Conservation (phyloP, 495 filamentous ascomycete genomes). For the Neurospora sp. region DNA sequence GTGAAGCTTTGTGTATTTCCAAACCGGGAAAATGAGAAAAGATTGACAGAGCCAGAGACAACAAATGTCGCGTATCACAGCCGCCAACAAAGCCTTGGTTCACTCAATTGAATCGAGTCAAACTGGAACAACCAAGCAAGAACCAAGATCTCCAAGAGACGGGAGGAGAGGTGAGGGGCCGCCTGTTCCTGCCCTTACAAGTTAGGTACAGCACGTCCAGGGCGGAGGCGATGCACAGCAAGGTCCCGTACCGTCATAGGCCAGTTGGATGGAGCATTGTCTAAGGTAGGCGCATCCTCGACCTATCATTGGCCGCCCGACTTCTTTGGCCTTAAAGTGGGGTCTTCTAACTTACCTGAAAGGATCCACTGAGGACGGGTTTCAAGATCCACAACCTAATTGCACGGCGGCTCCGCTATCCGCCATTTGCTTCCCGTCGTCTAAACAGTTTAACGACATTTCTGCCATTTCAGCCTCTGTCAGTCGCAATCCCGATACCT, state of each 20-base stretch:
- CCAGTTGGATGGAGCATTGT: background rate
- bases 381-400: background rate
- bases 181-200: background rate
- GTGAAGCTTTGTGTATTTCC: background rate
- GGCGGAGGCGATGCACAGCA: conserved; percentile 1
- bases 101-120: background rate
- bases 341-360: background rate
- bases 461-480: background rate
- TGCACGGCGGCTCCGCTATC: background rate
- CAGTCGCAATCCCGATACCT: background rate
- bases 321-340: background rate
- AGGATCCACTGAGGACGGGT: background rate
- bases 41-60: background rate
- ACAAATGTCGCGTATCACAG: background rate
- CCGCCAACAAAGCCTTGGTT: background rate
- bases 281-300: background rate
- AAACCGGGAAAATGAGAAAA: background rate
- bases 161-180: conserved; percentile 4
- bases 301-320: background rate
- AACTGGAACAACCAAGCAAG: background rate
- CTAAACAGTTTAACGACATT: background rate
- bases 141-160: background rate
- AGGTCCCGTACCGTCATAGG: background rate
- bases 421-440: background rate
- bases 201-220: conserved; percentile 5